These are phyloP conservation scores for Calonectria ilicicola DNA, from an alignment of 2,329 filamentous ascomycete genomes.

Conservation along the genomic window DNA sequence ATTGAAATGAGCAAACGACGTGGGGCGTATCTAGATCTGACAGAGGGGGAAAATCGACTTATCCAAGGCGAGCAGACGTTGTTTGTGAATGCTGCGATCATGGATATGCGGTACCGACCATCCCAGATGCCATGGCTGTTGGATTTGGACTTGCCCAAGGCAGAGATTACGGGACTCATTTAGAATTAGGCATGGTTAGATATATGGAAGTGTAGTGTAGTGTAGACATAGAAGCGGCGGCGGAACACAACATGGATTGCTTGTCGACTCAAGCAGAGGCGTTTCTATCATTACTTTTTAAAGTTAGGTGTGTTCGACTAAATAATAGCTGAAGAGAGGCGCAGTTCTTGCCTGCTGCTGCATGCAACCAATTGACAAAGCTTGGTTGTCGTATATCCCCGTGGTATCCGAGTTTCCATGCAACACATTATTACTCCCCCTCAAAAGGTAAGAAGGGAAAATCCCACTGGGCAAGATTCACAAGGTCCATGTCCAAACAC, in stretches of 20 bases:
- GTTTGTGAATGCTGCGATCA: slow-evolving; percentile 71
- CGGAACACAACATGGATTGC: neutral
- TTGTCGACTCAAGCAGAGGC: slow-evolving; percentile 26
- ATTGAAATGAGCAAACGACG: slow-evolving; percentile 40
- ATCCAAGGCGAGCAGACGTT: slow-evolving; percentile 61
- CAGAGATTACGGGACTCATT: neutral
- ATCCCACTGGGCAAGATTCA: neutral
- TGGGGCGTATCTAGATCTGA: slow-evolving; percentile 53
- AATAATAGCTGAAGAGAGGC: slow-evolving; percentile 3
- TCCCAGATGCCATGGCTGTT: slow-evolving; percentile 66
- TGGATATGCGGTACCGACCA: slow-evolving; percentile 55
- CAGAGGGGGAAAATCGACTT: slow-evolving; percentile 46
- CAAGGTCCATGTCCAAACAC: neutral
- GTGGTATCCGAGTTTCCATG: slow-evolving; percentile 1
- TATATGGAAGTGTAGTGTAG: neutral
- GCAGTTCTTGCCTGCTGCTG: neutral
- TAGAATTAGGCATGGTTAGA: neutral
- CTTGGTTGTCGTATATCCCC: slow-evolving; percentile 4
- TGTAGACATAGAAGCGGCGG: neutral
- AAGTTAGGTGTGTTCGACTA: slow-evolving; percentile 20
- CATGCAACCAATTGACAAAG: slow-evolving; percentile 12
- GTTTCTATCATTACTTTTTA: slow-evolving; percentile 30
- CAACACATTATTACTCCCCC: slow-evolving; percentile 6
- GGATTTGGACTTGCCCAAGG: slow-evolving; percentile 56
- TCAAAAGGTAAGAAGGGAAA: neutral